Percentiles rank a stretch among this genome's conserved stretches.
Evolutionary conservation across 2,329 filamentous ascomycete genomes (phyloP).

Genomic region (Curvularia spicifera): DNA sequence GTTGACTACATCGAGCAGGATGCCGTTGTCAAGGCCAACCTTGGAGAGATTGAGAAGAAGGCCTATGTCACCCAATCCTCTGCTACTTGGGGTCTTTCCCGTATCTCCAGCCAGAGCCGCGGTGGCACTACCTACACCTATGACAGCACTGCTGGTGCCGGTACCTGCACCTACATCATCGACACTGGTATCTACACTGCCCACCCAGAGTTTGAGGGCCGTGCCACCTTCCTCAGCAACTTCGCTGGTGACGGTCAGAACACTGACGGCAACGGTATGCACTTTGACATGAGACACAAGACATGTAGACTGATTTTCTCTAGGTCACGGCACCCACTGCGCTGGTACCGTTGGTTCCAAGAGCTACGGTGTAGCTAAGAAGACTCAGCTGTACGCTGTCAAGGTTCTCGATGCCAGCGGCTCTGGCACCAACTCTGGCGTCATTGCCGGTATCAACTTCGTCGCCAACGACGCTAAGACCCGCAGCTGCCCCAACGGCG

Average conservation of each 20-base stretch:
- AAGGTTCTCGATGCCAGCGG: conserved; percentile 50
- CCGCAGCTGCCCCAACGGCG: conserved; percentile 45
- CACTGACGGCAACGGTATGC: conserved; percentile 42
- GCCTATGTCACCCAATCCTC: conserved; percentile 49
- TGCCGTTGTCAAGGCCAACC: conserved; percentile 42
- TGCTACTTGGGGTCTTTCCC: conserved; percentile 52
- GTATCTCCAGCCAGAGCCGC: conserved; percentile 46
- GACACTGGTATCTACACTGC: conserved; percentile 67
- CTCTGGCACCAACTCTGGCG: conserved; percentile 51
- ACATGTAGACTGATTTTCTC: not conserved
- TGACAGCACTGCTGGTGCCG: conserved; percentile 47
- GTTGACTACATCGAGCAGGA: conserved; percentile 52
- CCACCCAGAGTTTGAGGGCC: conserved; percentile 56
- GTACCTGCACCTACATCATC: conserved; percentile 65
- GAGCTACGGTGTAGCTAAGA: conserved; percentile 50
- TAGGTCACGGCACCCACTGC: conserved; percentile 48
- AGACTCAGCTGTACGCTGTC: conserved; percentile 49
- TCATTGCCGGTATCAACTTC: conserved; percentile 50
- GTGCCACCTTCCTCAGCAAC: conserved; percentile 49
- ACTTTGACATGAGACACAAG: not conserved
- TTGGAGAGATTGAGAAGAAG: conserved; percentile 38
- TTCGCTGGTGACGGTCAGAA: conserved; percentile 45
- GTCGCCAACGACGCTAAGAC: conserved; percentile 44
- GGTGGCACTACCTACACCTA: conserved; percentile 48
- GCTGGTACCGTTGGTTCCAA: conserved; percentile 49